These are phyloP conservation scores for Debaryomycetaceae sp. DNA, from an alignment of 1,139 yeast species.

Conservation along the genomic window DNA sequence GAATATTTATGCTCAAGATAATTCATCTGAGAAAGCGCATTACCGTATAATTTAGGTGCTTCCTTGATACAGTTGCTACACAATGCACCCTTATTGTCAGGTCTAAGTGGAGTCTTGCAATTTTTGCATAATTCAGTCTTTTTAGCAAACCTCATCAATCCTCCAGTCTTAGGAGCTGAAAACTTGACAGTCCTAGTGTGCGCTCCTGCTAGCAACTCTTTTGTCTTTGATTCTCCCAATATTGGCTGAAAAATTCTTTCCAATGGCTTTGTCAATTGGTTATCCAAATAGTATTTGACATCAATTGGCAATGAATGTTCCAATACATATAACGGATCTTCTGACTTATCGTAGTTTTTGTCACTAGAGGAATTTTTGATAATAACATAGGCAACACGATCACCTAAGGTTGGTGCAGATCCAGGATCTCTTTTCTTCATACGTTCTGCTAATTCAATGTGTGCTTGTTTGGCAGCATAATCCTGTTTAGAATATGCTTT, in stretches of 20 bases:
- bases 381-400: slow-evolving; percentile 96
- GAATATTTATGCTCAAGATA: slow-evolving; percentile 80
- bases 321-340: slow-evolving; percentile 90
- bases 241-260: slow-evolving; percentile 95
- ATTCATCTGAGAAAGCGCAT: slow-evolving; percentile 76
- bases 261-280: slow-evolving; percentile 89
- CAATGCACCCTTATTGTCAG: slow-evolving; percentile 68
- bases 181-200: slow-evolving; percentile 81
- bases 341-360: slow-evolving; percentile 92
- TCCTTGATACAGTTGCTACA: slow-evolving; percentile 75
- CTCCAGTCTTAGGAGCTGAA: slow-evolving; percentile 65
- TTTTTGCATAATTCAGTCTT: slow-evolving; percentile 85
- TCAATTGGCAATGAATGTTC: slow-evolving; percentile 93
- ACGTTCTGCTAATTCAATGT: slow-evolving; percentile 91
- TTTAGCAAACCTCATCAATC: slow-evolving; percentile 87
- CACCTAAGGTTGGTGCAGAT: slow-evolving; percentile 94
- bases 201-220: slow-evolving; percentile 71
- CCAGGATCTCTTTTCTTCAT: slow-evolving; percentile 98
- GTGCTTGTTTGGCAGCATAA: slow-evolving; percentile 95
- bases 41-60: slow-evolving; percentile 77
- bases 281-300: slow-evolving; percentile 88
- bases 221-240: slow-evolving; percentile 80
- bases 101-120: slow-evolving; percentile 76
- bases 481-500: slow-evolving; percentile 88
- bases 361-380: slow-evolving; percentile 72